Percentiles rank a stretch among this genome's conserved stretches.
Evolutionary conservation across 805 yeast genomes (phyloP).

Genomic region (Hanseniaspora meyeri): DNA sequence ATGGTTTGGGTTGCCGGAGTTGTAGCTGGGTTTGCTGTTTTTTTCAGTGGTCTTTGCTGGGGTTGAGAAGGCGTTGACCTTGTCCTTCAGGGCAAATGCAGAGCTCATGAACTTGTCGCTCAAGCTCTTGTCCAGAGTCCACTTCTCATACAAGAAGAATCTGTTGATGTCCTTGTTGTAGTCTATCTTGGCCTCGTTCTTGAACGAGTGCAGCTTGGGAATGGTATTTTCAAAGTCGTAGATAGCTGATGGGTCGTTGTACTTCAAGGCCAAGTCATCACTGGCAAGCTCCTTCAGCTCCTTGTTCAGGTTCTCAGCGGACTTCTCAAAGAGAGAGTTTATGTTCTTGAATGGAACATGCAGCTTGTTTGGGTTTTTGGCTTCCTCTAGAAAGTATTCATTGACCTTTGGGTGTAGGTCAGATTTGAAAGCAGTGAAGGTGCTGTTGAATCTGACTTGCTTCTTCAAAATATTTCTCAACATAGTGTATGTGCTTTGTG

Average conservation of each 20-base stretch:
- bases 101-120: background rate
- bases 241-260: background rate
- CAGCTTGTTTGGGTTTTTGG: background rate
- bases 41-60: background rate
- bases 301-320: background rate
- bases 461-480: background rate
- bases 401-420: background rate
- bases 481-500: background rate
- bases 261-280: background rate
- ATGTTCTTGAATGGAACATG: too few relatives aligned
- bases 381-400: background rate
- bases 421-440: background rate
- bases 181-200: background rate
- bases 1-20: slow-evolving; percentile 3
- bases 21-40: background rate
- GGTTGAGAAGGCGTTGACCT: background rate
- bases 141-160: slow-evolving; percentile 7
- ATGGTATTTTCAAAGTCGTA: slow-evolving; percentile 8
- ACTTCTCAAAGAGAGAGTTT: background rate
- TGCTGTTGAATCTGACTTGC: background rate
- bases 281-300: background rate
- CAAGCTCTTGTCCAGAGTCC: background rate
- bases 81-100: background rate
- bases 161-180: slow-evolving; percentile 8
- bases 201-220: slow-evolving; percentile 4